Evolutionary conservation across 2,329 filamentous ascomycete genomes (phyloP), one percentile per base, ranked within the genome.

Genomic region (Cercospora sojina): DNA sequence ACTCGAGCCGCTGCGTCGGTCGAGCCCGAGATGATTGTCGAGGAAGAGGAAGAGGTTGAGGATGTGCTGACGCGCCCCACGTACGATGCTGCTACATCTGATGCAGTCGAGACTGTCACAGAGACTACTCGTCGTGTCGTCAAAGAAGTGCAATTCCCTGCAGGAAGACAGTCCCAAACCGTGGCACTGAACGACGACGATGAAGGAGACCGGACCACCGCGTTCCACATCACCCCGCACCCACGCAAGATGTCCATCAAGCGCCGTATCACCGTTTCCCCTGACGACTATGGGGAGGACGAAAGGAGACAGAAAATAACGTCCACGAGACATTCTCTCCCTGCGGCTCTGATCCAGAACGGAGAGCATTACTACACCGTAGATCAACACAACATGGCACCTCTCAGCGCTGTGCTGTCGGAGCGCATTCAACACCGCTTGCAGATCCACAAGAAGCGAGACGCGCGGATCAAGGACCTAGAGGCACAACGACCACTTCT

Each of bases 391-490:
- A 68, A 74, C 16, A 76, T 76, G 63, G 69, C 71, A 2, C 75
- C 77, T 12, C 67, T 78, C 12, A 72, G 69, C 18, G 67, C 73
- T 31, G 73, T 77, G n/a, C 57, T 78, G 23, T 66, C 74, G n/a
- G 71, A 74, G 60, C 72, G 75, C n/a, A 72, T 76, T 35, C 69
- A 71, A 41, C 79, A 78, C 51, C 78, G 79, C 43, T 18, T 77
- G 78, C 59, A 79, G 77, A 31, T 79, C 73, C 71, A 78, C 79
- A 59, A 74, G 79, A 6, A 79, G 78, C 70, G 78, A 31, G 20
- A 64, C 25, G 64, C 59, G 8, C 65, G 47, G 7, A 64, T 71
- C 41, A 43, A 60, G 20, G 49, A 62, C 16, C 41, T 72, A 27
- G 35, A 64, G 27, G 56, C 35, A 20, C 47, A 68, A 59, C 57